Percentiles rank a stretch among this genome's conserved stretches.
These are phyloP conservation scores for Aspergillus clavatus DNA, from an alignment of 2,329 filamentous ascomycete species.

Conservation along the genomic window DNA sequence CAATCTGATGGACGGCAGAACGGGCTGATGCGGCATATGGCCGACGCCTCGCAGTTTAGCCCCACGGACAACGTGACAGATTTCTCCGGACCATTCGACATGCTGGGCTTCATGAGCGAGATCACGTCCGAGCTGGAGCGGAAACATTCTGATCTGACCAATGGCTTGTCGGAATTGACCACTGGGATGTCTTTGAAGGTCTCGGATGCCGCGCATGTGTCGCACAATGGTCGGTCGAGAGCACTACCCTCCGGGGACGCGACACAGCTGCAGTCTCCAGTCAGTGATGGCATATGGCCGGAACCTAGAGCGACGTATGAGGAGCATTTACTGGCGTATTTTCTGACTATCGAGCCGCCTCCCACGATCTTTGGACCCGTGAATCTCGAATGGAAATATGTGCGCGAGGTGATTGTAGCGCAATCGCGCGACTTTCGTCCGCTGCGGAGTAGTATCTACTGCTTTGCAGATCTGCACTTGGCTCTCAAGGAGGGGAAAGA, in stretches of 20 bases:
- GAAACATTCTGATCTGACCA: slow-evolving; percentile 30
- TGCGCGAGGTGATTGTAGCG: slow-evolving; percentile 21
- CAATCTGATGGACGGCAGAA: slow-evolving; percentile 22
- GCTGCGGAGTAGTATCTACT: slow-evolving; percentile 29
- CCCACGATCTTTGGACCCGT: slow-evolving; percentile 30
- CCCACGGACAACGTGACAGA: slow-evolving; percentile 8
- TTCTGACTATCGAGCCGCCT: slow-evolving; percentile 24
- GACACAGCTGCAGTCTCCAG: neutral
- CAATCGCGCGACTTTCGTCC: slow-evolving; percentile 23
- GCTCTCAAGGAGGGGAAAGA: slow-evolving; percentile 22
- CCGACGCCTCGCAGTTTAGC: neutral
- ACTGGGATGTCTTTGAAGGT: slow-evolving; percentile 8
- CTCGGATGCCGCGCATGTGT: neutral
- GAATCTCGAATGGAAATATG: slow-evolving; percentile 31
- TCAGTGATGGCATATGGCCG: slow-evolving; percentile 14
- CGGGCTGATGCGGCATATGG: neutral
- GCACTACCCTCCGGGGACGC: too few species aligned
- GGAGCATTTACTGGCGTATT: slow-evolving; percentile 28
- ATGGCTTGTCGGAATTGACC: slow-evolving; percentile 15
- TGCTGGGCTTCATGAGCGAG: slow-evolving; percentile 35
- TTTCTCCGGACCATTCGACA: slow-evolving; percentile 26
- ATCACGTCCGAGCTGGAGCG: slow-evolving; percentile 34
- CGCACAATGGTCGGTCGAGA: neutral
- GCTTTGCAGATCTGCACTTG: slow-evolving; percentile 31
- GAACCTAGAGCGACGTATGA: slow-evolving; percentile 22